phyloP scores from a whole-genome alignment of 2,329 filamentous ascomycete species.

The Harringtonia aguacate region DNA sequence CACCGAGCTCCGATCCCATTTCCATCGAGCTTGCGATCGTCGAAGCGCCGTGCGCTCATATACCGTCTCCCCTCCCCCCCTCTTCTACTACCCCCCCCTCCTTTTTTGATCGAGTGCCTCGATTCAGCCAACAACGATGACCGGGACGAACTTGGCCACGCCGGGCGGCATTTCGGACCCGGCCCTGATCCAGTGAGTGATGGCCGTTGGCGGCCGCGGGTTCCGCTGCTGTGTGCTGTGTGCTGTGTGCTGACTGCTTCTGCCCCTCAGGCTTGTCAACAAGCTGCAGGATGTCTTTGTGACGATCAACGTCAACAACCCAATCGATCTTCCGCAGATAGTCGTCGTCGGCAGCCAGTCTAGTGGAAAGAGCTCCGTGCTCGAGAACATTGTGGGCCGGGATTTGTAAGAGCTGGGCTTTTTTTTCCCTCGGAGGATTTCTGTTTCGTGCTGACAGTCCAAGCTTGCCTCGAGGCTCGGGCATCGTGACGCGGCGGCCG shows the following conservation, averaged over 20 bases:
- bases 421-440: no score
- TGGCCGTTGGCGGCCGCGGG: neutral
- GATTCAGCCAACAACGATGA: constrained; percentile 6
- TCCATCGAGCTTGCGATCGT: neutral
- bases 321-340: constrained; percentile 97
- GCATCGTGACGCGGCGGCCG: constrained; percentile 92
- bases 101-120: neutral
- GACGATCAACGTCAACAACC: constrained; percentile 97
- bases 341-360: constrained; percentile 97
- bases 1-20: neutral
- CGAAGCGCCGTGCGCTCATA: neutral
- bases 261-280: constrained; percentile 64
- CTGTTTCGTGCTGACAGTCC: neutral
- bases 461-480: constrained; percentile 84
- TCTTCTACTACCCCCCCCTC: neutral
- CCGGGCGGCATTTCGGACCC: constrained; percentile 16
- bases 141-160: constrained; percentile 9
- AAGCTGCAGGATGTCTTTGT: constrained; percentile 99
- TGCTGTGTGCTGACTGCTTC: neutral
- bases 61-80: no score
- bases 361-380: constrained; percentile 96
- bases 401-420: constrained; percentile 89
- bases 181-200: constrained; percentile 15
- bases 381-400: constrained; percentile 97
- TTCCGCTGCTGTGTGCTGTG: neutral